phyloP scores from a whole-genome alignment of 192 early-diverging fungal species.

The Dispira parvispora region DNA sequence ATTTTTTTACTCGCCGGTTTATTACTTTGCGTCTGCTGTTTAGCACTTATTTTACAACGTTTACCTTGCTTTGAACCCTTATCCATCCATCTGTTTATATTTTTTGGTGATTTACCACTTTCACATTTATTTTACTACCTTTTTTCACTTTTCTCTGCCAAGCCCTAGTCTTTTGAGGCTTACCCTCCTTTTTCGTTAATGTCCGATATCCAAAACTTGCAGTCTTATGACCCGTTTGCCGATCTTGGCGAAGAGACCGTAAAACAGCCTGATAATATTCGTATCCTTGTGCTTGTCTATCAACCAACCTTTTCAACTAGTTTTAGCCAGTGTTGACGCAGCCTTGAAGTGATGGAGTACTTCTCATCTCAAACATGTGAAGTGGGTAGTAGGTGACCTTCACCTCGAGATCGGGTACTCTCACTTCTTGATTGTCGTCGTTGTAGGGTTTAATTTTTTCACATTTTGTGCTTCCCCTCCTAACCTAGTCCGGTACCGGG shows the following conservation, averaged over 20 bases:
- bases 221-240: constrained; percentile 8
- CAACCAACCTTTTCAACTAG: background rate
- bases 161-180: no score
- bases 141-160: no score
- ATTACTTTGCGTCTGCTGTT: no score
- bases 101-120: no score
- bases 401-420: background rate
- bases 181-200: background rate
- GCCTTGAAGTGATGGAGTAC: background rate
- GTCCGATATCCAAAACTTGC: constrained; percentile 10
- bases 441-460: background rate
- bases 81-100: no score
- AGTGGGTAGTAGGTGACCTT: background rate
- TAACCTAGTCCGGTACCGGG: no score
- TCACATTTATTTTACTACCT: no score
- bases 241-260: constrained; percentile 9
- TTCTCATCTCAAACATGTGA: background rate
- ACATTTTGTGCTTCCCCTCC: background rate
- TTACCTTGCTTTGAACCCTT: no score
- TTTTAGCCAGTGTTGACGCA: background rate
- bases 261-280: constrained; percentile 3
- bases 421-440: background rate
- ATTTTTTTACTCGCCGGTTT: no score
- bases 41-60: no score
- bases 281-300: background rate